Conservation (phyloP, 768 basidiomycete species). For the Leccinum disarticulatum region DNA sequence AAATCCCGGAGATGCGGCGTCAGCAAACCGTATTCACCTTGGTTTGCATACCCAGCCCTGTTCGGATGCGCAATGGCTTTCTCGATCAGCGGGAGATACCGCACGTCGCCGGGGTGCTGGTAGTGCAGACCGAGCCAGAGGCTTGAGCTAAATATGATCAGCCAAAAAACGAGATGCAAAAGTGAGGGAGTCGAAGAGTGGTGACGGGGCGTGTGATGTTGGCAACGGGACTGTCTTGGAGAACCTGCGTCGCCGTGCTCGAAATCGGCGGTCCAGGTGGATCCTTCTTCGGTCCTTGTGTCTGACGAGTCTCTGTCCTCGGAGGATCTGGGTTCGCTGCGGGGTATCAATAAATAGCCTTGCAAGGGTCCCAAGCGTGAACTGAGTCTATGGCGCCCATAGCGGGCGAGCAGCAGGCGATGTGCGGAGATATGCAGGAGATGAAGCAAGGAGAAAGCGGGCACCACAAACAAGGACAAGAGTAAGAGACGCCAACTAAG, state of each 20-base stretch:
- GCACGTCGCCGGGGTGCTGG: slow-evolving; percentile 7
- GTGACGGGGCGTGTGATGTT: neutral
- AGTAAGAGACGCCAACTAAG: slow-evolving; percentile 19
- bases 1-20: too few relatives aligned
- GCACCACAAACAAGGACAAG: slow-evolving; percentile 14
- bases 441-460: slow-evolving; percentile 13
- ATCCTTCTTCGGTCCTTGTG: neutral
- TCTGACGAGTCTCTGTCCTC: neutral
- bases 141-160: neutral
- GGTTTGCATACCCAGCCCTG: slow-evolving; percentile 15
- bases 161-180: slow-evolving; percentile 8
- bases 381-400: neutral
- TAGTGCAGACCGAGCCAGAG: slow-evolving; percentile 9
- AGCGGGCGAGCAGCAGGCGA: neutral
- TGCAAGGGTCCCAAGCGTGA: neutral
- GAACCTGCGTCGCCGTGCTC: neutral
- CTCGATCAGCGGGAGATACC: slow-evolving; percentile 16
- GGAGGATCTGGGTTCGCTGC: slow-evolving; percentile 6
- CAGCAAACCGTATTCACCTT: slow-evolving; percentile 4
- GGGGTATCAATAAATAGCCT: slow-evolving; percentile 12
- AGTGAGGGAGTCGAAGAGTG: neutral
- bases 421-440: slow-evolving; percentile 1
- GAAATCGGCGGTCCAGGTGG: neutral
- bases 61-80: slow-evolving; percentile 13
- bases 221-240: neutral